phyloP scores from a whole-genome alignment of 495 filamentous ascomycete species.

The Thermochaetoides thermophila region DNA sequence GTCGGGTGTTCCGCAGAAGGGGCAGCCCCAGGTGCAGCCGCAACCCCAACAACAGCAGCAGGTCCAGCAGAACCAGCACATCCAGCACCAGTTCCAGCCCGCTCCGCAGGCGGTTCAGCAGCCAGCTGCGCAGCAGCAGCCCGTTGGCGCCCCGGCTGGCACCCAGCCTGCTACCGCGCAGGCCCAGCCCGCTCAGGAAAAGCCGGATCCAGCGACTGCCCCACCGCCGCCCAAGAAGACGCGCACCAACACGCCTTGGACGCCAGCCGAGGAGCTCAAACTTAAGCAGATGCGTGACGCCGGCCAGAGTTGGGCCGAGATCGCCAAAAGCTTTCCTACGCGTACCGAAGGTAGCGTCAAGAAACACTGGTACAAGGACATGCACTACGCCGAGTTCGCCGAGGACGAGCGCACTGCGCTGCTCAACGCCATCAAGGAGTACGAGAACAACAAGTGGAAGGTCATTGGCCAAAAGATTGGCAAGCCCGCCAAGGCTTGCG shows the following conservation, averaged over 20 bases:
- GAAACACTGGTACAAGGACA: conserved; percentile 99
- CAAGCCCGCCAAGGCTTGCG: conserved; percentile 98
- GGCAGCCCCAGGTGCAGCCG: conserved; percentile 2
- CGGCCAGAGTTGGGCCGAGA: conserved; percentile 90
- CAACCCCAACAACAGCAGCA: conserved; percentile 4
- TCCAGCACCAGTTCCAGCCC: neutral
- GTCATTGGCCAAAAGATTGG: conserved; percentile 89
- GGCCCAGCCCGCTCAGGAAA: conserved; percentile 17
- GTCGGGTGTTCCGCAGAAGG: conserved; percentile 3
- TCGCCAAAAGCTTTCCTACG: conserved; percentile 91
- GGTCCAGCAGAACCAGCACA: neutral
- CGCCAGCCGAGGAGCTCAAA: conserved; percentile 80
- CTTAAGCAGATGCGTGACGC: conserved; percentile 88
- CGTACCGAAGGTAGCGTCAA: conserved; percentile 96
- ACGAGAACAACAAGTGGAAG: conserved; percentile 98
- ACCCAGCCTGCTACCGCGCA: conserved; percentile 4
- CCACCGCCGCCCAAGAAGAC: conserved; percentile 71
- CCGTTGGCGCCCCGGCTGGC: no score
- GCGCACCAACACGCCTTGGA: conserved; percentile 95
- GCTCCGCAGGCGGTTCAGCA: neutral
- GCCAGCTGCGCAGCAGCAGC: conserved; percentile 2
- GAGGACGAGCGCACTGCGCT: conserved; percentile 73
- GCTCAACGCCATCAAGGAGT: conserved; percentile 88
- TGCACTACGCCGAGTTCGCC: conserved; percentile 98
- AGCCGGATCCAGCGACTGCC: conserved; percentile 18